phyloP scores from a whole-genome alignment of 805 yeast genomes.

The Nadsonia fulvescens region DNA sequence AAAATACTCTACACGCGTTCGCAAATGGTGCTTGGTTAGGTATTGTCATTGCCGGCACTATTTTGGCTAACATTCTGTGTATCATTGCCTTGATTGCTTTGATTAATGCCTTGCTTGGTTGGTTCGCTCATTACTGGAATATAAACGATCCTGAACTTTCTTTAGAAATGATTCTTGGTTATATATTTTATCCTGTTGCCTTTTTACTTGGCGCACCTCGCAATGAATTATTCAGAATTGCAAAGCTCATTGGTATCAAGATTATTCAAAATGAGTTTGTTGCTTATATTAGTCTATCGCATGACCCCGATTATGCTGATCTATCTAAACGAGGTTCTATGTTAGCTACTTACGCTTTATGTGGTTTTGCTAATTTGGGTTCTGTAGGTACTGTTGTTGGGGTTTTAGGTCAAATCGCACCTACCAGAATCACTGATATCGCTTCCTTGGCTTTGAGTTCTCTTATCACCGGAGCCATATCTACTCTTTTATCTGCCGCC shows the following conservation, averaged over 20 bases:
- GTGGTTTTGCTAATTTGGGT: conserved; percentile 48
- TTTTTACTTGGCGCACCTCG: conserved; percentile 41
- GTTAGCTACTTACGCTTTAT: conserved; percentile 41
- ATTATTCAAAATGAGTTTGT: conserved; percentile 46
- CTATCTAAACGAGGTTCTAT: conserved; percentile 34
- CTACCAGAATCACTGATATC: conserved; percentile 29
- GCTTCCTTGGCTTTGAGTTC: conserved; percentile 30
- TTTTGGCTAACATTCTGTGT: conserved; percentile 40
- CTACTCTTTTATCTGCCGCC: conserved; percentile 37
- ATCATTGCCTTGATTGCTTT: conserved; percentile 42
- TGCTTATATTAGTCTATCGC: conserved; percentile 28
- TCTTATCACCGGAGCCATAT: conserved; percentile 32
- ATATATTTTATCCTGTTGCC: conserved; percentile 40
- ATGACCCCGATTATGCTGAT: conserved; percentile 23
- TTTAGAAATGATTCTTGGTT: conserved; percentile 37
- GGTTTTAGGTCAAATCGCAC: conserved; percentile 39
- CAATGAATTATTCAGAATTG: conserved; percentile 31
- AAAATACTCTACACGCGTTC: conserved; percentile 39
- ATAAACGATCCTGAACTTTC: conserved; percentile 29
- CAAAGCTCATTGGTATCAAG: conserved; percentile 36
- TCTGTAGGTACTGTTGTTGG: conserved; percentile 45
- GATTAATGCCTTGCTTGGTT: conserved; percentile 34
- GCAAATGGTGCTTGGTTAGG: conserved; percentile 44
- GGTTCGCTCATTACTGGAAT: conserved; percentile 50
- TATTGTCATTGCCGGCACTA: conserved; percentile 34